phyloP scores from a whole-genome alignment of 345 rosid genomes.

The Punica granatum region DNA sequence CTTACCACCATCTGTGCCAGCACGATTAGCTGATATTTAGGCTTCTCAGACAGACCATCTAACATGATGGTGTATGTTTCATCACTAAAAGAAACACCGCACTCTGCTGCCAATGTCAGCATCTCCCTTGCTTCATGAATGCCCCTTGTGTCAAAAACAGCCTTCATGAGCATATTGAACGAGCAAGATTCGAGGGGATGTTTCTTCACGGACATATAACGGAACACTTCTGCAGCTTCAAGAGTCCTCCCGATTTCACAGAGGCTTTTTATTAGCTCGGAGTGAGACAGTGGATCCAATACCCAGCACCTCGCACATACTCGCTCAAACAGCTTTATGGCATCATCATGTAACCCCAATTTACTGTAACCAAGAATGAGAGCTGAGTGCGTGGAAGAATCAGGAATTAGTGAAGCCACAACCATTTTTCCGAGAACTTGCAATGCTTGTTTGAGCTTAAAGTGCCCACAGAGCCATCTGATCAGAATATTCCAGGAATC shows the following conservation, averaged over 20 bases:
- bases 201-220: slow-evolving; percentile 33
- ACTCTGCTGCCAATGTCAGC: slow-evolving; percentile 21
- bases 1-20: slow-evolving; percentile 32
- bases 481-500: slow-evolving; percentile 45
- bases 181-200: slow-evolving; percentile 24
- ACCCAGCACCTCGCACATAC: slow-evolving; percentile 21
- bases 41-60: slow-evolving; percentile 23
- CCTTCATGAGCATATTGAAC: slow-evolving; percentile 25
- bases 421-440: slow-evolving; percentile 46
- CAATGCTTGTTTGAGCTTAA: slow-evolving; percentile 22
- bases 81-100: slow-evolving; percentile 23
- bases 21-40: slow-evolving; percentile 17
- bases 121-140: slow-evolving; percentile 34
- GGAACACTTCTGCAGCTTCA: slow-evolving; percentile 34
- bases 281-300: slow-evolving; percentile 35
- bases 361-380: slow-evolving; percentile 38
- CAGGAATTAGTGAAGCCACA: slow-evolving; percentile 25
- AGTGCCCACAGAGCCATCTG: slow-evolving; percentile 40
- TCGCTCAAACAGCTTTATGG: slow-evolving; percentile 23
- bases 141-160: slow-evolving; percentile 24
- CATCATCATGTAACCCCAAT: slow-evolving; percentile 23
- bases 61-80: slow-evolving; percentile 24
- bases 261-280: slow-evolving; percentile 39
- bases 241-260: slow-evolving; percentile 21
- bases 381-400: slow-evolving; percentile 34